Evolutionary conservation across 805 yeast genomes (phyloP).

Genomic region (Metschnikowia lunata): DNA sequence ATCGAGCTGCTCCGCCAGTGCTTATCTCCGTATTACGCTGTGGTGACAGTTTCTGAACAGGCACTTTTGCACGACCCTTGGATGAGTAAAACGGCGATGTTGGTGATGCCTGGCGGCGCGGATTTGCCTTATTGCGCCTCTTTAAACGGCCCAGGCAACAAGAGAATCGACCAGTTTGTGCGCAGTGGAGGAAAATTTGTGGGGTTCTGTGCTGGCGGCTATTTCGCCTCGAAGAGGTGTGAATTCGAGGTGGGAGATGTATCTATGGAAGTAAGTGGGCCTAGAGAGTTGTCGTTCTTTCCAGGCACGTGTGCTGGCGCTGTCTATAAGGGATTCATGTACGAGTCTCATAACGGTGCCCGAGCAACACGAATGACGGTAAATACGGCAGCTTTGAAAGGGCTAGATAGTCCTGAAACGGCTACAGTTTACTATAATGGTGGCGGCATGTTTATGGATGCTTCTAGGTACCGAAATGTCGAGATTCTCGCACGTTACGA

Average conservation of each 20-base stretch:
- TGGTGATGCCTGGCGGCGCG: slow-evolving; percentile 96
- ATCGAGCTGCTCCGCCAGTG: slow-evolving; percentile 68
- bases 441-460: slow-evolving; percentile 81
- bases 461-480: slow-evolving; percentile 50
- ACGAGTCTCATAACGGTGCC: slow-evolving; percentile 75
- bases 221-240: slow-evolving; percentile 67
- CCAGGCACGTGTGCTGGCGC: slow-evolving; percentile 84
- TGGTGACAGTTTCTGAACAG: slow-evolving; percentile 59
- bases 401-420: slow-evolving; percentile 13
- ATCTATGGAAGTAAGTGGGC: slow-evolving; percentile 74
- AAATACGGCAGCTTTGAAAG: slow-evolving; percentile 24
- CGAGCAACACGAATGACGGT: slow-evolving; percentile 48
- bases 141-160: slow-evolving; percentile 67
- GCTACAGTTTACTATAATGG: slow-evolving; percentile 71
- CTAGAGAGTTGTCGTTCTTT: slow-evolving; percentile 74
- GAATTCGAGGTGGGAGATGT: slow-evolving; percentile 82
- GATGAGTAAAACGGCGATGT: slow-evolving; percentile 69
- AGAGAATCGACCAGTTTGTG: slow-evolving; percentile 57
- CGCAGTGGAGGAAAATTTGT: slow-evolving; percentile 74
- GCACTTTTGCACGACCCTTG: slow-evolving; percentile 75
- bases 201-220: slow-evolving; percentile 96
- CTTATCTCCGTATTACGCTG: slow-evolving; percentile 87
- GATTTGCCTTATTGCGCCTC: slow-evolving; percentile 79
- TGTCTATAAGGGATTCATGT: slow-evolving; percentile 74
- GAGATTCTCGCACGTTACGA: slow-evolving; percentile 70